phyloP scores from a whole-genome alignment of 768 basidiomycete species.

The Agrocybe praecox region DNA sequence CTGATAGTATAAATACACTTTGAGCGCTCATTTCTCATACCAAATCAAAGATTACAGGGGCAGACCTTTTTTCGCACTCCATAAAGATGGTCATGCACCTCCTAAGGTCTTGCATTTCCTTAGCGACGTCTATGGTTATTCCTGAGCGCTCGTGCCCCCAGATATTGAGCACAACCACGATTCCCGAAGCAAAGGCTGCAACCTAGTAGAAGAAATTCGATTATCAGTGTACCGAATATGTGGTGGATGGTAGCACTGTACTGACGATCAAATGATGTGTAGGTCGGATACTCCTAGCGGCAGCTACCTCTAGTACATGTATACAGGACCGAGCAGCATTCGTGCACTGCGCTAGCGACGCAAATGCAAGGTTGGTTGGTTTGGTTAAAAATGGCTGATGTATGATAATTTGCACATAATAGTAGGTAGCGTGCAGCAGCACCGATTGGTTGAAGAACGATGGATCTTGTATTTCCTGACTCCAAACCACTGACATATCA shows the following conservation, averaged over 20 bases:
- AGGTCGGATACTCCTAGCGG: conserved; percentile 25
- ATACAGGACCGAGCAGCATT: conserved; percentile 73
- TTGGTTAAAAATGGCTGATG: conserved; percentile 69
- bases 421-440: conserved; percentile 38
- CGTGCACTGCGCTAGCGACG: conserved; percentile 68
- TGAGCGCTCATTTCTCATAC: conserved; percentile 1
- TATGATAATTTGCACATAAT: conserved; percentile 62
- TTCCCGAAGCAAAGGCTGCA: conserved; percentile 37
- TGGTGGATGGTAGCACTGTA: conserved; percentile 10
- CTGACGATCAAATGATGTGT: conserved; percentile 11
- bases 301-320: conserved; percentile 62
- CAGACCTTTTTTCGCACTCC: conserved; percentile 34
- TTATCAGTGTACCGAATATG: neutral
- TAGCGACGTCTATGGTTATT: conserved; percentile 33
- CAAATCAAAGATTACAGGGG: no score
- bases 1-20: conserved; percentile 1
- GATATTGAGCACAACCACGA: conserved; percentile 61
- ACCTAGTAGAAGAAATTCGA: conserved; percentile 25
- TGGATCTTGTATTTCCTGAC: conserved; percentile 31
- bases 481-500: conserved; percentile 36
- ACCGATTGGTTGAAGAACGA: conserved; percentile 54
- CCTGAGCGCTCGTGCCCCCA: conserved; percentile 52
- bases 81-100: conserved; percentile 51
- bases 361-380: conserved; percentile 40
- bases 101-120: conserved; percentile 54